A percentile compares a stretch with the other conserved stretches of the same genome.
phyloP scores from a whole-genome alignment of 2,329 filamentous ascomycete genomes.

The Hymenotorrendiella dingleyae region DNA sequence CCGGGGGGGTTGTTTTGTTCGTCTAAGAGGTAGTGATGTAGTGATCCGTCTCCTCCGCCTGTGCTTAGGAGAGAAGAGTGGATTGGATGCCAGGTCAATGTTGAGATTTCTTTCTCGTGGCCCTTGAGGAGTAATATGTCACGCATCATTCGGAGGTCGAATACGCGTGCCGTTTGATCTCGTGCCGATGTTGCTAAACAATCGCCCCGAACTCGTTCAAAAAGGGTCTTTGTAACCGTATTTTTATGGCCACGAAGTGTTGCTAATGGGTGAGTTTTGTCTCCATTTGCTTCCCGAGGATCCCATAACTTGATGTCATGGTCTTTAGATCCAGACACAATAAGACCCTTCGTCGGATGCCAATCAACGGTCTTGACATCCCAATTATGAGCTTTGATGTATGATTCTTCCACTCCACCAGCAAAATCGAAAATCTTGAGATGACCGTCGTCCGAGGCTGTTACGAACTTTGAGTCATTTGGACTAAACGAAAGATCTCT shows the following conservation, averaged over 20 bases:
- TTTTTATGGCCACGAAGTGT: constrained; percentile 97
- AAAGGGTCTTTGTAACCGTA: constrained; percentile 86
- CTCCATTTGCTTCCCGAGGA: constrained; percentile 51
- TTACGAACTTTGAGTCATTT: constrained; percentile 92
- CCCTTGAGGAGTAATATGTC: constrained; percentile 90
- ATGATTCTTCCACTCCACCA: constrained; percentile 73
- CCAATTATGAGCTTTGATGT: constrained; percentile 91
- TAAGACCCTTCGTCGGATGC: constrained; percentile 90
- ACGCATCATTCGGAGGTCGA: constrained; percentile 96
- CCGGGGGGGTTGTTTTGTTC: constrained; percentile 82
- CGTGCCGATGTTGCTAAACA: constrained; percentile 88
- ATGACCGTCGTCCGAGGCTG: constrained; percentile 86
- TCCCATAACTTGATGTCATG: constrained; percentile 98
- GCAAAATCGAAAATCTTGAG: constrained; percentile 97
- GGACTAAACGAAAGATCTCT: constrained; percentile 90
- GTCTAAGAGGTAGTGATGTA: constrained; percentile 93
- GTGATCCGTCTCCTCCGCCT: constrained; percentile 80
- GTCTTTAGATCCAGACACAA: constrained; percentile 96
- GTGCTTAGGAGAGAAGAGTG: constrained; percentile 86
- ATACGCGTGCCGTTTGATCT: constrained; percentile 88
- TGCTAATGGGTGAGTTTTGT: constrained; percentile 64
- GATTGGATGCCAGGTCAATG: constrained; percentile 87
- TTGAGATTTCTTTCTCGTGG: constrained; percentile 94
- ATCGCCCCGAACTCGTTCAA: constrained; percentile 77
- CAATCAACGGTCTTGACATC: constrained; percentile 96